Percentiles rank a stretch among this genome's conserved stretches.
Conservation (phyloP, 1,284 basidiomycete species). For the Ceratobasidium sp. region DNA sequence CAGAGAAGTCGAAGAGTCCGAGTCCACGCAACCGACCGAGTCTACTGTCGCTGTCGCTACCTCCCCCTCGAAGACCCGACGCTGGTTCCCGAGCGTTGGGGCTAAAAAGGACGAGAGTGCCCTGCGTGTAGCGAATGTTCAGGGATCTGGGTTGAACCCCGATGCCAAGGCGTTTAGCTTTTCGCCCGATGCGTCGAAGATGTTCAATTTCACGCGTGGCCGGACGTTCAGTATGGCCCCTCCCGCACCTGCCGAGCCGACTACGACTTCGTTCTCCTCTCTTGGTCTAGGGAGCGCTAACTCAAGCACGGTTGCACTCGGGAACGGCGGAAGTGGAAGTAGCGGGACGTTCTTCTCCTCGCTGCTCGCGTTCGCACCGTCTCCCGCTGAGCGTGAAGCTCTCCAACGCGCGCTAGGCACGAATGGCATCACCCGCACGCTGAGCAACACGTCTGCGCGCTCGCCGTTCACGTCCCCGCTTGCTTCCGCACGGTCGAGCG, state of each 20-base stretch:
- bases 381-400: constrained; percentile 82
- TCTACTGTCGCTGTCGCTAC: constrained; percentile 50
- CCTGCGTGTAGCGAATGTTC: constrained; percentile 65
- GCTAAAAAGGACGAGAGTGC: constrained; percentile 33
- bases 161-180: constrained; percentile 83
- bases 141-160: constrained; percentile 74
- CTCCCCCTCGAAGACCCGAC: constrained; percentile 57
- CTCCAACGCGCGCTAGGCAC: constrained; percentile 69
- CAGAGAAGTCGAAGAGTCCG: constrained; percentile 45
- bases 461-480: constrained; percentile 45
- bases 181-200: constrained; percentile 64
- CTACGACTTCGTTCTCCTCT: constrained; percentile 38
- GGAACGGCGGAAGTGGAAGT: constrained; percentile 10
- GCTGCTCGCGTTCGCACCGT: constrained; percentile 81
- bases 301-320: constrained; percentile 40
- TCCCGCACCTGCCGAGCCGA: constrained; percentile 57
- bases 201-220: constrained; percentile 66
- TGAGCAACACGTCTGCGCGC: constrained; percentile 43
- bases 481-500: constrained; percentile 45
- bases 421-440: constrained; percentile 31
- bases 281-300: constrained; percentile 28
- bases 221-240: constrained; percentile 47
- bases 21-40: constrained; percentile 50
- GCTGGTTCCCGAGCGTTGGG: constrained; percentile 65
- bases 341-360: constrained; percentile 51